Conservation (phyloP, 2,329 filamentous ascomycete genomes). For the Fusarium duplospermum region DNA sequence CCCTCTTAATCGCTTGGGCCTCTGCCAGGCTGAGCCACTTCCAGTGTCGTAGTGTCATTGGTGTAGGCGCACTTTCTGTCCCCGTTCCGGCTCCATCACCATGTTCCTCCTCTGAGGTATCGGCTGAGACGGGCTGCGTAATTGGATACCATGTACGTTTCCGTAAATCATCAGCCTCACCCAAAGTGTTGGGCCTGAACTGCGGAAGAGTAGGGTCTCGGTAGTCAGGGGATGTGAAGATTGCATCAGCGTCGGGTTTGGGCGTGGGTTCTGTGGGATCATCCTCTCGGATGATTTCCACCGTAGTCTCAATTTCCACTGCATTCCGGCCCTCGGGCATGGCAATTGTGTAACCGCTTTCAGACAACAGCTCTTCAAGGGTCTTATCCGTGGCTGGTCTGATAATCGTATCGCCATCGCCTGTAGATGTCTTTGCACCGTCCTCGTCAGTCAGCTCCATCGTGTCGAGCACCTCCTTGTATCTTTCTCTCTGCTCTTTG, state of each 20-base stretch:
- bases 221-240: conserved; percentile 33
- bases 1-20: conserved; percentile 74
- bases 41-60: conserved; percentile 58
- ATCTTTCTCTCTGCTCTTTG: conserved; percentile 69
- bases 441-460: conserved; percentile 50
- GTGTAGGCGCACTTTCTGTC: conserved; percentile 37
- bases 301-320: conserved; percentile 47
- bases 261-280: conserved; percentile 24
- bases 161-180: conserved; percentile 29
- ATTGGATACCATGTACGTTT: conserved; percentile 39
- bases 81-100: conserved; percentile 19
- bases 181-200: conserved; percentile 68
- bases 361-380: conserved; percentile 53
- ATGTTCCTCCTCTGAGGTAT: conserved; percentile 2
- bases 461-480: conserved; percentile 60
- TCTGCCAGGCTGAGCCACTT: conserved; percentile 73
- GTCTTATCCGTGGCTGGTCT: conserved; percentile 40
- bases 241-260: conserved; percentile 32
- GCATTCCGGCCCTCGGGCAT: conserved; percentile 46
- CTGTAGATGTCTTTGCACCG: conserved; percentile 26
- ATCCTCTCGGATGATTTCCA: conserved; percentile 41
- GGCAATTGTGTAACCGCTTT: conserved; percentile 59
- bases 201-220: conserved; percentile 76
- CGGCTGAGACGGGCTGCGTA: conserved; percentile 14
- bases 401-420: conserved; percentile 19